phyloP scores from a whole-genome alignment of 371 early-diverging fungal species.

The Gilbertella persicaria region DNA sequence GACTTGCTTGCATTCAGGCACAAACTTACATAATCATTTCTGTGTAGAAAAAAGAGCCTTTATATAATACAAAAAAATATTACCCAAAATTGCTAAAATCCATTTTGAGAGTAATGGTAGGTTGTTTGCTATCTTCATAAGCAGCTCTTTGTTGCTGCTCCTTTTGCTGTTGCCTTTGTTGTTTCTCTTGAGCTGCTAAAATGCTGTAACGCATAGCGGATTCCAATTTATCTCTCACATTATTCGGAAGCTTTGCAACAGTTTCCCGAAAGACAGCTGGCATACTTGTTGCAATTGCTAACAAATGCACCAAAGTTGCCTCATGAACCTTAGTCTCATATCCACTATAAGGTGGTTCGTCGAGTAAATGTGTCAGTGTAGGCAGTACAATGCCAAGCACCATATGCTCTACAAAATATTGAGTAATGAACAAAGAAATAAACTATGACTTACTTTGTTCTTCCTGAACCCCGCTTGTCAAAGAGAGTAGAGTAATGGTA shows the following conservation, averaged over 20 bases:
- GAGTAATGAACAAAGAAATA: neutral
- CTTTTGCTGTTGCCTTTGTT: conserved; percentile 32
- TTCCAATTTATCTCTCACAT: conserved; percentile 42
- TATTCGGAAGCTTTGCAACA: conserved; percentile 27
- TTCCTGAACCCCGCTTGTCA: conserved; percentile 29
- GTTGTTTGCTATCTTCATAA: conserved; percentile 40
- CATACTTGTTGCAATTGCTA: conserved; percentile 38
- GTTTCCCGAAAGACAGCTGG: conserved; percentile 45
- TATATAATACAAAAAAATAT: conserved; percentile 3
- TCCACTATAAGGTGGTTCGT: conserved; percentile 31
- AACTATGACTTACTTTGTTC: conserved; percentile 41
- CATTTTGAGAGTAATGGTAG: conserved; percentile 56
- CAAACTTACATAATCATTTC: no score
- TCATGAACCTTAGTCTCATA: conserved; percentile 31
- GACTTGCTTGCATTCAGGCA: no score
- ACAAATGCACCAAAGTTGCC: conserved; percentile 31
- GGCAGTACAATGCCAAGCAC: conserved; percentile 42
- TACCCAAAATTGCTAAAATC: conserved; percentile 53
- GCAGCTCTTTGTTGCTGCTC: conserved; percentile 28
- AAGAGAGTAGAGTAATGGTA: conserved; percentile 41
- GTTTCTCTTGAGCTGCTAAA: conserved; percentile 36
- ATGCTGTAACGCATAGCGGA: conserved; percentile 50
- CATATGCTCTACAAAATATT: conserved; percentile 17
- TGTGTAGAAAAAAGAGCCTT: no score
- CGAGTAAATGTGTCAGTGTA: conserved; percentile 42